These are phyloP conservation scores for Trematosphaeria pertusa DNA, from an alignment of 2,329 filamentous ascomycete genomes.

Conservation along the genomic window DNA sequence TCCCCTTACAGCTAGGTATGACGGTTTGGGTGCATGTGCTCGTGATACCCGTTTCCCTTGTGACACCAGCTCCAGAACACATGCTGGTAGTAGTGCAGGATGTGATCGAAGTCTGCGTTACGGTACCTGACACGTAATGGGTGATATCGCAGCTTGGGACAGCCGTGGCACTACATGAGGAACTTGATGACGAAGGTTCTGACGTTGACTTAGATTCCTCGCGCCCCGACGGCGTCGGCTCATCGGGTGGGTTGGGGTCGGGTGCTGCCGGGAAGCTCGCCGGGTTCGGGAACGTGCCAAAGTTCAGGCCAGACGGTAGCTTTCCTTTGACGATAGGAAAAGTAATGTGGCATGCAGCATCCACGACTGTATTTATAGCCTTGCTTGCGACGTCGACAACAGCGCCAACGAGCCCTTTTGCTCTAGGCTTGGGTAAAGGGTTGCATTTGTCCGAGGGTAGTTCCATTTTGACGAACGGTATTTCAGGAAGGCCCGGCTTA, in stretches of 20 bases:
- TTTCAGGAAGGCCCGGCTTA: background rate
- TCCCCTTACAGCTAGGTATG: slow-evolving; percentile 8
- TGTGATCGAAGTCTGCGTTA: slow-evolving; percentile 3
- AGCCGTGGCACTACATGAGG: slow-evolving; percentile 7
- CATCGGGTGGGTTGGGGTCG: background rate
- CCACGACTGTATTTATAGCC: slow-evolving; percentile 7
- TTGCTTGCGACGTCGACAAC: slow-evolving; percentile 13
- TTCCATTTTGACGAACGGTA: slow-evolving; percentile 10
- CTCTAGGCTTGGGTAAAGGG: slow-evolving; percentile 12
- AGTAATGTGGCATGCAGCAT: slow-evolving; percentile 14
- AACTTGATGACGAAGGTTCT: background rate
- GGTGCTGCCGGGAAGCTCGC: slow-evolving; percentile 1
- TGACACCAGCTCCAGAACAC: slow-evolving; percentile 2
- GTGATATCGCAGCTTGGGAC: slow-evolving; percentile 7
- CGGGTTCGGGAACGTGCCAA: slow-evolving; percentile 4
- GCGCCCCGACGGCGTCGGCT: slow-evolving; percentile 1
- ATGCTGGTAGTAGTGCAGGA: slow-evolving; percentile 10
- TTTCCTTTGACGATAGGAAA: slow-evolving; percentile 7
- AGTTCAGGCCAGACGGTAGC: slow-evolving; percentile 6
- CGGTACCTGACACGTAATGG: background rate
- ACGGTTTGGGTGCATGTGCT: slow-evolving; percentile 5
- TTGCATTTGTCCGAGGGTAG: slow-evolving; percentile 14
- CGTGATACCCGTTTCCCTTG: background rate
- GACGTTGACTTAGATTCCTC: background rate
- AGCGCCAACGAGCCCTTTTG: slow-evolving; percentile 4